Evolutionary conservation across 768 basidiomycete genomes (phyloP), one percentile per base, ranked within the genome.

Genomic region (Auricularia sp.): DNA sequence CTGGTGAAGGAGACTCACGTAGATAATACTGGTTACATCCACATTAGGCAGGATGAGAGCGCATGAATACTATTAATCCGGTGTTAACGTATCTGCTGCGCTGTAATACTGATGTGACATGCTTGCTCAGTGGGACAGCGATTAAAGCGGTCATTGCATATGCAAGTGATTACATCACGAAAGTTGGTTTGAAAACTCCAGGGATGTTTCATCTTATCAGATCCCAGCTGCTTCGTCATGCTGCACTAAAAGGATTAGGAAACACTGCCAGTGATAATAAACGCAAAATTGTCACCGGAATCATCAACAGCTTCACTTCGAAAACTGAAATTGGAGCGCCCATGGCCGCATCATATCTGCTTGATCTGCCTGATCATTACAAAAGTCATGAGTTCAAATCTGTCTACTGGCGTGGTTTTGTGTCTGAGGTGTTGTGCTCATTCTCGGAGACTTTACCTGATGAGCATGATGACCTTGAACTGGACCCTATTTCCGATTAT

Each of bases 41-140:
- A 18, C 65, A 68, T 65, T 68, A 76, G 67, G 73, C 74, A 67
- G 65, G 4, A 59, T 3, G 78, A 80, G 61, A 69, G 7, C 72
- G 69, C 75, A 67, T 80, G 0, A 82, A 82, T 63, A 76, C 70
- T 0, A 71, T 75, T 23, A 72, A 71, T 10, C 64, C 72, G 8
- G 34, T 64, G 0, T 3, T 79, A 0, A 73, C 75, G 1, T 78
- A 78, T 67, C 23, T 77, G 43, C 3, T 47, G 35, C 44, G 16
- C 54, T 72, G 3, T 68, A 72, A 64, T 69, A 70, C 63, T 68
- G 70, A 51, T 71, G 65, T 64, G 12, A 67, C 68, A 14, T 59
- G 63, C 61, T 43, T 67, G 21, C 23, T 65, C 4, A 67, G 66
- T n/a, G 68, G 68, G 18, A 69, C 68, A 2, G 58, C 62, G 6